phyloP scores from a whole-genome alignment of 352 stramenopile species.

The Hyaloperonospora arabidopsidis region DNA sequence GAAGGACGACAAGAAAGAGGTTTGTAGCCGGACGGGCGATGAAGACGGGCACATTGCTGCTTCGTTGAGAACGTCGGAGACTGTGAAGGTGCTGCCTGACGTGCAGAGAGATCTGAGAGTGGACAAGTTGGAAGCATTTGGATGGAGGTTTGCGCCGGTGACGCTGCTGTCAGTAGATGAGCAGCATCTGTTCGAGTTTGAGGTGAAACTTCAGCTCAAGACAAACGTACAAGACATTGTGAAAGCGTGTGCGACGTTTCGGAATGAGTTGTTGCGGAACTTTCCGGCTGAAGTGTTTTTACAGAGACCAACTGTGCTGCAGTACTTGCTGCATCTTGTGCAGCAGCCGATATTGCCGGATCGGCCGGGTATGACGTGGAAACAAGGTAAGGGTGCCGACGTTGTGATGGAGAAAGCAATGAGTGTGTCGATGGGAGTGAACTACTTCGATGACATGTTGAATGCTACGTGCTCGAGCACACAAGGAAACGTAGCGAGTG shows the following conservation, averaged over 20 bases:
- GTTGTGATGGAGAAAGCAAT: constrained; percentile 19
- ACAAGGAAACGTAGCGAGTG: constrained; percentile 34
- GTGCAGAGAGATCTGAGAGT: constrained; percentile 11
- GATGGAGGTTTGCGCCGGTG: constrained; percentile 55
- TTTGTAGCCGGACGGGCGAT: background rate
- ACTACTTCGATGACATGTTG: constrained; percentile 64
- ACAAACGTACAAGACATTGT: constrained; percentile 46
- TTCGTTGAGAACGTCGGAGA: background rate
- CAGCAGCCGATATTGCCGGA: constrained; percentile 48
- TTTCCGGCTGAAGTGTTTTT: constrained; percentile 70
- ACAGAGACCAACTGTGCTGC: constrained; percentile 43
- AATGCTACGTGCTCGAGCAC: constrained; percentile 43
- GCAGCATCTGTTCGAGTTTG: constrained; percentile 71
- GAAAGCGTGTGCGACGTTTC: constrained; percentile 38
- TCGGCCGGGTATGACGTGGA: constrained; percentile 2
- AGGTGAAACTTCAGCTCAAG: constrained; percentile 57
- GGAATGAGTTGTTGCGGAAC: constrained; percentile 47
- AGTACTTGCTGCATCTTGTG: constrained; percentile 57
- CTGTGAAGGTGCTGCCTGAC: constrained; percentile 1
- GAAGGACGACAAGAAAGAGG: background rate
- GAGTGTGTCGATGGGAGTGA: constrained; percentile 39
- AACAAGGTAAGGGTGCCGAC: background rate
- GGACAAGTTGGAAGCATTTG: constrained; percentile 23
- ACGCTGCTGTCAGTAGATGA: constrained; percentile 52
- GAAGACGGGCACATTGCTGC: background rate